Base-by-base conservation (phyloP, 345 rosid species). In the Citrus inodora region DNA sequence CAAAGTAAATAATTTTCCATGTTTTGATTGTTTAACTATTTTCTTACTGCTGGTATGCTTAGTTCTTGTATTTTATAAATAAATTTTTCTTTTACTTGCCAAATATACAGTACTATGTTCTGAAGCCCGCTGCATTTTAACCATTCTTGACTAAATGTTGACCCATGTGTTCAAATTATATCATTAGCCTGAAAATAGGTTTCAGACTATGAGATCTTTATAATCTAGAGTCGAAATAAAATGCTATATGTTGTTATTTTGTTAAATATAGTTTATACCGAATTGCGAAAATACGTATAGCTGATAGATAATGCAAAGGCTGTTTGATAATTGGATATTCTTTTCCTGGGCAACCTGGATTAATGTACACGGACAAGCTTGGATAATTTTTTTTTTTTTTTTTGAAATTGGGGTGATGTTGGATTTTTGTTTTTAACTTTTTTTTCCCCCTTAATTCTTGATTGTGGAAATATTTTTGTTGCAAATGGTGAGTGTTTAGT, bases 21-120 rank as follows among this genome's bases (percentile, higher is more conserved):
- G 48, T 30, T 71, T 19, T 51, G 37, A 30, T 48, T 28, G 11
- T 14, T 21, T 72, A 74, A 22, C 16, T 5, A 59, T 40, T 40
- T 61, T 17, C 30, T 9, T 77, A 13, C 46, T 27, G 25, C 25
- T 65, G 62, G 17, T 32, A 55, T 30, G 8, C 58, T 8, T 74
- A 67, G 71, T 61, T 71, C 70, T 68, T 80, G 67, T 61, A 59
- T 25, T 22, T 48, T 79, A 70, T 35, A 61, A 70, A 35, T 74
- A n/a, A 6, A 3, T 38, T 69, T 35, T 75, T 32, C 14, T n/a
- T 74, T 27, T 25, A 70, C 73, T 42, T 25, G 19, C 32, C 30
- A n/a, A 74, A 68, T 13, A 51, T 38, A 35, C 53, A 59, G 48
- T 62, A 24, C 14, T 9, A 30, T 35, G 58, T 51, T 69, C 27